Percentiles rank a stretch among this genome's conserved stretches.
Evolutionary conservation across 1,284 basidiomycete genomes (phyloP).

Genomic region (Agroathelia rolfsii): DNA sequence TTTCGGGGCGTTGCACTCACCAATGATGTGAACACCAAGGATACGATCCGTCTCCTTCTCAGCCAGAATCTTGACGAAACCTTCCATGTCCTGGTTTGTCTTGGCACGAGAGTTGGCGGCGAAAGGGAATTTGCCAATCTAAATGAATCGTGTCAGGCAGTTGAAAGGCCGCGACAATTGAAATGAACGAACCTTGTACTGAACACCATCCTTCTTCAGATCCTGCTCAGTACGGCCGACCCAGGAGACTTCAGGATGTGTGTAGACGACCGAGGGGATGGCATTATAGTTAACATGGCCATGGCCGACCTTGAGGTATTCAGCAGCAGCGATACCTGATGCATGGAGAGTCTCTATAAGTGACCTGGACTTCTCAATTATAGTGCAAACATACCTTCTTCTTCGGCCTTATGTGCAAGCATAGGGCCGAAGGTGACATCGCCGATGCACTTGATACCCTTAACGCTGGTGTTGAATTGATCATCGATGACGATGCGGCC

Average conservation of each 20-base stretch:
- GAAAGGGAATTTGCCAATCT: slow-evolving; percentile 92
- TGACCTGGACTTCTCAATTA: neutral
- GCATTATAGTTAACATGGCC: slow-evolving; percentile 97
- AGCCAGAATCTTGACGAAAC: slow-evolving; percentile 83
- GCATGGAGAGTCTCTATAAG: neutral
- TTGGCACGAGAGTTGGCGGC: slow-evolving; percentile 92
- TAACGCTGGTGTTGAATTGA: slow-evolving; percentile 88
- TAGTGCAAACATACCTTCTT: slow-evolving; percentile 56
- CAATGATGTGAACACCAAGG: slow-evolving; percentile 86
- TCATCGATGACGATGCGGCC: slow-evolving; percentile 92
- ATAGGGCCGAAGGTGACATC: slow-evolving; percentile 98
- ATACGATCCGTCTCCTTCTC: slow-evolving; percentile 95
- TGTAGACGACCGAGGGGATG: slow-evolving; percentile 96
- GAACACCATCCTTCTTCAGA: slow-evolving; percentile 81
- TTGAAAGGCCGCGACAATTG: too few relatives aligned
- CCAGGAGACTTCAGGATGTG: slow-evolving; percentile 97
- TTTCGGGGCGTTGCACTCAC: too few relatives aligned
- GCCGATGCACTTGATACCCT: slow-evolving; percentile 91
- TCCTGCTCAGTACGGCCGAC: slow-evolving; percentile 98
- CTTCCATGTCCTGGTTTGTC: slow-evolving; percentile 88
- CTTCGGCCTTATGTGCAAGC: slow-evolving; percentile 99
- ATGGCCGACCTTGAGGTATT: slow-evolving; percentile 86
- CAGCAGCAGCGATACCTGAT: slow-evolving; percentile 87
- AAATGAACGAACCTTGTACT: slow-evolving; percentile 91
- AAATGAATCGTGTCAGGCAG: too few relatives aligned